These are phyloP conservation scores for Globisporangium carolinianum DNA, from an alignment of 352 stramenopile genomes.

Conservation along the genomic window DNA sequence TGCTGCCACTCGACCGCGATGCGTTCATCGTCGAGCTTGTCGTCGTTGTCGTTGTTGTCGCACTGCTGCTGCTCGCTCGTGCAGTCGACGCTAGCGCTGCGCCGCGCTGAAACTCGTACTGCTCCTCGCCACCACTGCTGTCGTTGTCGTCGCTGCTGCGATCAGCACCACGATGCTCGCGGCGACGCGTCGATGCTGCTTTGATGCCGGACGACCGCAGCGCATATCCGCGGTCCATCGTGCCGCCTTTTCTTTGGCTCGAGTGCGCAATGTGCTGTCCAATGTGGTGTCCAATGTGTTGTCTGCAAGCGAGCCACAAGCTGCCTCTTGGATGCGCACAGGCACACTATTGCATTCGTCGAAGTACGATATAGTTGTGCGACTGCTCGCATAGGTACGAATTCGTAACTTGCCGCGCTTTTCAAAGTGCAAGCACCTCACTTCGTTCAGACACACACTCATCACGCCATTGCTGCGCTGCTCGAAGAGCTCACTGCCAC, in stretches of 20 bases:
- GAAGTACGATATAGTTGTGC: background rate
- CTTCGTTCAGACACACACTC: background rate
- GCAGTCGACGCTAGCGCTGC: background rate
- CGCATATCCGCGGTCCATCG: slow-evolving; percentile 22
- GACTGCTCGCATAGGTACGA: background rate
- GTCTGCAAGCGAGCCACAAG: too few relatives aligned
- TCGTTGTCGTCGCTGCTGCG: background rate
- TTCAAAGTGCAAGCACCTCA: too few relatives aligned
- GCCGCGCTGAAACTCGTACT: slow-evolving; percentile 11
- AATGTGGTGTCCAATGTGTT: background rate
- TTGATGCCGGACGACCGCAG: slow-evolving; percentile 21
- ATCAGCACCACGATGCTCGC: slow-evolving; percentile 1
- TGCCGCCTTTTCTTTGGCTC: background rate
- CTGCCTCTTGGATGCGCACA: too few relatives aligned
- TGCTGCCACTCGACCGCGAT: background rate
- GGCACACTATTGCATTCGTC: too few relatives aligned
- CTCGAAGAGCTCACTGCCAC: too few relatives aligned
- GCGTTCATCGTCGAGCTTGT: background rate
- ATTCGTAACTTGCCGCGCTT: too few relatives aligned
- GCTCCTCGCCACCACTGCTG: slow-evolving; percentile 1
- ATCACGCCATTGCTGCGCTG: background rate
- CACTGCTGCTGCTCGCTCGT: background rate
- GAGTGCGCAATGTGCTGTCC: too few relatives aligned
- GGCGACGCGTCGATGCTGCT: slow-evolving; percentile 3
- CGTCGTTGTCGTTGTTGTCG: background rate